Percentiles rank a stretch among this genome's conserved stretches.
These are phyloP conservation scores for Magnolia sinica DNA, from an alignment of 164 flowering plant species.

Conservation along the genomic window DNA sequence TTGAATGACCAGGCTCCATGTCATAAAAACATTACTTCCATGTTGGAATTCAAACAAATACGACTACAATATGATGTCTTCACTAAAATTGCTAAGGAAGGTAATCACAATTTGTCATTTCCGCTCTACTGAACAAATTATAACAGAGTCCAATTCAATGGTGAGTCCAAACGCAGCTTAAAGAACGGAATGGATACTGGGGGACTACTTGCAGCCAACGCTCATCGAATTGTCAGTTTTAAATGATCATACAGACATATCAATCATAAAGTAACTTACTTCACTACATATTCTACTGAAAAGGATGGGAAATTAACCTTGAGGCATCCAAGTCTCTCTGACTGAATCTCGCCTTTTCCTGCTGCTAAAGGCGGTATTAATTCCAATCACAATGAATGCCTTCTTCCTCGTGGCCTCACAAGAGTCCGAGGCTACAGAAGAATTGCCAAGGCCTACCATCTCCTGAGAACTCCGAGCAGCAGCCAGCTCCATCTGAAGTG, in stretches of 20 bases:
- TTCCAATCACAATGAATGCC: constrained; percentile 87
- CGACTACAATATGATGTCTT: too few relatives aligned
- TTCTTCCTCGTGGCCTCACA: constrained; percentile 44
- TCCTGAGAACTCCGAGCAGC: constrained; percentile 57
- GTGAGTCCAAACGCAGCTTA: too few relatives aligned
- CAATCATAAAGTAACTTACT: neutral
- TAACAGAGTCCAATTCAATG: too few relatives aligned
- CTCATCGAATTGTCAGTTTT: neutral
- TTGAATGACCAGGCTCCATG: too few relatives aligned
- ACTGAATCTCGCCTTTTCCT: constrained; percentile 62
- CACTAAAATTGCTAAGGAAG: too few relatives aligned
- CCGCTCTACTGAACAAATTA: too few relatives aligned
- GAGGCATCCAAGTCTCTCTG: constrained; percentile 67
- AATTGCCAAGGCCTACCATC: constrained; percentile 23
- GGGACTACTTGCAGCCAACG: neutral
- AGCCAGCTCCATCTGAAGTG: constrained; percentile 80
- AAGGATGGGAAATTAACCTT: constrained; percentile 32
- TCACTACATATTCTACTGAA: neutral
- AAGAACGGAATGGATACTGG: too few relatives aligned
- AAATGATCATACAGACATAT: neutral
- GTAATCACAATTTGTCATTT: too few relatives aligned
- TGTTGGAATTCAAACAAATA: too few relatives aligned
- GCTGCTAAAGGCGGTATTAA: constrained; percentile 92
- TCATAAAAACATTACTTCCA: too few relatives aligned
- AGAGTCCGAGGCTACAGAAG: constrained; percentile 19